Evolutionary conservation across 108 stramenopile species (phyloP).

Genomic region (Skeletonema marinoi): DNA sequence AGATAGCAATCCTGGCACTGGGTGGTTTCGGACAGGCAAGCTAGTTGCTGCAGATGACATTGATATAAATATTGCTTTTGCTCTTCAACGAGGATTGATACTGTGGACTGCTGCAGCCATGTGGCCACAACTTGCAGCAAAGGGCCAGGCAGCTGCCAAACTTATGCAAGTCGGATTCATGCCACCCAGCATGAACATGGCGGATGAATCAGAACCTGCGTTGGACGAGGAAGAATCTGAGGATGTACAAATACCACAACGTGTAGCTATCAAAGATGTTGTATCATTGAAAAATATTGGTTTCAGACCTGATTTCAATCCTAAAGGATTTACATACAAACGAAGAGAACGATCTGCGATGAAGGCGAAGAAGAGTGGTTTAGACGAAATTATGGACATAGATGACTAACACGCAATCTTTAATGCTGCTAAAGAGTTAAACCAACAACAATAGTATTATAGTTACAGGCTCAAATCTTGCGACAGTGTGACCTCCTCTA

Average conservation of each 20-base stretch:
- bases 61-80: constrained; percentile 21
- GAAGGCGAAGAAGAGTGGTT: constrained; percentile 42
- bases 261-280: not conserved
- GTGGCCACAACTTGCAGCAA: constrained; percentile 37
- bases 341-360: constrained; percentile 45
- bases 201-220: constrained; percentile 40
- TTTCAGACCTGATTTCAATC: constrained; percentile 54
- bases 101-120: constrained; percentile 52
- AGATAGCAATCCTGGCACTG: constrained; percentile 10
- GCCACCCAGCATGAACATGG: constrained; percentile 52
- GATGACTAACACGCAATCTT: not conserved
- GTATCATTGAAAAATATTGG: constrained; percentile 26
- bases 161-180: constrained; percentile 31
- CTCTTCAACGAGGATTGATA: constrained; percentile 51
- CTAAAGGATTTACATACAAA: constrained; percentile 51
- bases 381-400: constrained; percentile 42
- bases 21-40: constrained; percentile 52
- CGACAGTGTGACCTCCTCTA: constrained; percentile 31
- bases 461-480: not conserved
- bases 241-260: not conserved
- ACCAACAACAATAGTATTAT: not conserved
- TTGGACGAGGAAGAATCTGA: constrained; percentile 41
- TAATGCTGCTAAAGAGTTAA: not conserved
- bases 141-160: constrained; percentile 36
- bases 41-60: constrained; percentile 23